Percentiles rank a stretch among this genome's conserved stretches.
Conservation (phyloP, 2,329 filamentous ascomycete species). For the Fusarium siculi region DNA sequence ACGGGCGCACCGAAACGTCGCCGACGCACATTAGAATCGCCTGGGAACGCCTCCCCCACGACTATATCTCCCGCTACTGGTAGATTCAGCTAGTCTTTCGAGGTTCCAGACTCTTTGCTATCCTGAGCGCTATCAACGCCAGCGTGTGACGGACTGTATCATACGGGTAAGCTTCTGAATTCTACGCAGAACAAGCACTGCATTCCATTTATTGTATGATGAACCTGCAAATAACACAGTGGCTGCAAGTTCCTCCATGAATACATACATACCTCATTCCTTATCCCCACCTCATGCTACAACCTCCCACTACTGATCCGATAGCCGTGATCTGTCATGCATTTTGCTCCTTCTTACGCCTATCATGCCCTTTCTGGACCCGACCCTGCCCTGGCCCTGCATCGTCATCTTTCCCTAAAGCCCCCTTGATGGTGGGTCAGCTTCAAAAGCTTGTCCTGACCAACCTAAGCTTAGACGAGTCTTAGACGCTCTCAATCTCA, state of each 20-base stretch:
- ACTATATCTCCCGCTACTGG: conserved; percentile 7
- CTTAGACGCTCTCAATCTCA: conserved; percentile 11
- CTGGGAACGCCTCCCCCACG: conserved; percentile 28
- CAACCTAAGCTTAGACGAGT: conserved; percentile 29
- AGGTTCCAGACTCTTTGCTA: conserved; percentile 36
- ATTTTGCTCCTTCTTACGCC: conserved; percentile 24
- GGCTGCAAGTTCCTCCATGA: not conserved
- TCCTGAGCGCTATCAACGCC: conserved; percentile 1
- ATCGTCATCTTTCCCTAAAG: conserved; percentile 40
- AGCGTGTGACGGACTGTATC: conserved; percentile 11
- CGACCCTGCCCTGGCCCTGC: conserved; percentile 31
- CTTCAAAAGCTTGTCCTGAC: conserved; percentile 49
- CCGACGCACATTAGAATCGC: conserved; percentile 14
- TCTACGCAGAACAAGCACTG: not conserved
- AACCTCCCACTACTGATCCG: conserved; percentile 19
- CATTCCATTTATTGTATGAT: not conserved
- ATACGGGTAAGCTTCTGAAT: conserved; percentile 32
- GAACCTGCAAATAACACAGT: not conserved
- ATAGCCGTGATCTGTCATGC: conserved; percentile 35
- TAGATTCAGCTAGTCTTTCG: conserved; percentile 27
- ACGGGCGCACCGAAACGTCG: conserved; percentile 29
- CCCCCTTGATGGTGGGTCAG: conserved; percentile 40
- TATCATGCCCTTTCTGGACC: conserved; percentile 21
- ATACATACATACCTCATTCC: conserved; percentile 16
- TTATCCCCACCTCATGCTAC: conserved; percentile 10